Evolutionary conservation across 352 stramenopile genomes (phyloP).

Genomic region (Phytophthora quininea): DNA sequence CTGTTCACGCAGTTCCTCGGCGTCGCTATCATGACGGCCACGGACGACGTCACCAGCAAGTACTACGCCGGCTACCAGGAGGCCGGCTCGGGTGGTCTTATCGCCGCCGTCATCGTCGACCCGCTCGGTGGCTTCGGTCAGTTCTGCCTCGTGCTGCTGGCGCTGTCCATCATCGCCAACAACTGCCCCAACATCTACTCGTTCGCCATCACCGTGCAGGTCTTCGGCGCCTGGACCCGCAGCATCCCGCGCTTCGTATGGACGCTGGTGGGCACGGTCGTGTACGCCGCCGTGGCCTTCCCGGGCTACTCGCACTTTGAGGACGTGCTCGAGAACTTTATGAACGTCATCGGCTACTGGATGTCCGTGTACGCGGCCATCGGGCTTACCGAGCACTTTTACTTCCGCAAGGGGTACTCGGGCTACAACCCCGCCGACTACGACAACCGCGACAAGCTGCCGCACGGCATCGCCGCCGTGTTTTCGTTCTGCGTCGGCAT

Average conservation of each 20-base stretch:
- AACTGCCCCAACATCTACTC: conserved; percentile 67
- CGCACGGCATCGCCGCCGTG: conserved; percentile 43
- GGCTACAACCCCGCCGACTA: conserved; percentile 53
- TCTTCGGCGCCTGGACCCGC: conserved; percentile 43
- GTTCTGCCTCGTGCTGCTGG: conserved; percentile 51
- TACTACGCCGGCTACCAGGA: conserved; percentile 43
- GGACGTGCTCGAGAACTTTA: conserved; percentile 52
- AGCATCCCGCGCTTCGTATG: conserved; percentile 45
- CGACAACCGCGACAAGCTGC: conserved; percentile 48
- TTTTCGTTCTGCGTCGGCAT: conserved; percentile 48
- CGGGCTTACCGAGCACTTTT: conserved; percentile 44
- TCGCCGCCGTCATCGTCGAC: conserved; percentile 43
- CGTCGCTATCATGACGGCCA: conserved; percentile 47
- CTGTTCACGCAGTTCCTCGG: conserved; percentile 50
- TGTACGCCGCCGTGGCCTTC: conserved; percentile 47
- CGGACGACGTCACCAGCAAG: conserved; percentile 34
- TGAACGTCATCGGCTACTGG: conserved; percentile 65
- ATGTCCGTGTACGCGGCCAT: conserved; percentile 46
- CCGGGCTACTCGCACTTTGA: conserved; percentile 51
- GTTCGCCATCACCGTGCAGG: conserved; percentile 49
- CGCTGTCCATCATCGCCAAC: conserved; percentile 57
- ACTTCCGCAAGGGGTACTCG: conserved; percentile 50
- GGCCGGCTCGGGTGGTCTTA: conserved; percentile 35
- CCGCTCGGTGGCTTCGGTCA: conserved; percentile 45
- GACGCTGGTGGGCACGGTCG: conserved; percentile 42